phyloP scores from a whole-genome alignment of 1,284 basidiomycete genomes.

The Gastroboletus turbinatus region DNA sequence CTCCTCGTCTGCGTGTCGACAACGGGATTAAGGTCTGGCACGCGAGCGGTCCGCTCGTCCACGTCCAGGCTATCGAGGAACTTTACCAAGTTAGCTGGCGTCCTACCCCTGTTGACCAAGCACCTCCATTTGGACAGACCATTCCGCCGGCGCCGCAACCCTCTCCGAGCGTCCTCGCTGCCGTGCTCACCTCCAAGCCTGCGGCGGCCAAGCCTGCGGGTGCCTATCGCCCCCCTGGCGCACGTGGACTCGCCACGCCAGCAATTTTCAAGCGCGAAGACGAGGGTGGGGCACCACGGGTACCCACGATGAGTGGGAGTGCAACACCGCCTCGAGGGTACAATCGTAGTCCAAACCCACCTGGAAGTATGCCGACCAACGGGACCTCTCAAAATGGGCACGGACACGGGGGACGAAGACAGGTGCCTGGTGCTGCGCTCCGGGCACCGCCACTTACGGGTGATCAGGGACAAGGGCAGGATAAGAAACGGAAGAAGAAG shows the following conservation, averaged over 20 bases:
- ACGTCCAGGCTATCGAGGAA: slow-evolving; percentile 77
- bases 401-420: slow-evolving; percentile 34
- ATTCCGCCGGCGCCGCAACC: slow-evolving; percentile 79
- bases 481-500: slow-evolving; percentile 59
- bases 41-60: slow-evolving; percentile 83
- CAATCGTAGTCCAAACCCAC: slow-evolving; percentile 35
- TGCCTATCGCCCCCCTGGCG: slow-evolving; percentile 90
- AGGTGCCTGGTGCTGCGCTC: slow-evolving; percentile 71
- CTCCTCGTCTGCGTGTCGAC: slow-evolving; percentile 92
- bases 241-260: slow-evolving; percentile 83
- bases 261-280: slow-evolving; percentile 88
- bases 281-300: slow-evolving; percentile 60
- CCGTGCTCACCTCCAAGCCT: slow-evolving; percentile 31
- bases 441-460: slow-evolving; percentile 47
- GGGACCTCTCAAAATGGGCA: slow-evolving; percentile 35
- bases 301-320: slow-evolving; percentile 57
- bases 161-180: slow-evolving; percentile 52
- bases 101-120: slow-evolving; percentile 65
- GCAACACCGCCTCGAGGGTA: slow-evolving; percentile 50
- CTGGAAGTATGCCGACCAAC: slow-evolving; percentile 24
- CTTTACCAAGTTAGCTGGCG: slow-evolving; percentile 90
- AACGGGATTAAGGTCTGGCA: slow-evolving; percentile 98
- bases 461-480: slow-evolving; percentile 28
- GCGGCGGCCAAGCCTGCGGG: slow-evolving; percentile 65
- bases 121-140: slow-evolving; percentile 69